A percentile compares a stretch with the other conserved stretches of the same genome.
phyloP scores from a whole-genome alignment of 106 monocot species.

The Iris macrosiphon region DNA sequence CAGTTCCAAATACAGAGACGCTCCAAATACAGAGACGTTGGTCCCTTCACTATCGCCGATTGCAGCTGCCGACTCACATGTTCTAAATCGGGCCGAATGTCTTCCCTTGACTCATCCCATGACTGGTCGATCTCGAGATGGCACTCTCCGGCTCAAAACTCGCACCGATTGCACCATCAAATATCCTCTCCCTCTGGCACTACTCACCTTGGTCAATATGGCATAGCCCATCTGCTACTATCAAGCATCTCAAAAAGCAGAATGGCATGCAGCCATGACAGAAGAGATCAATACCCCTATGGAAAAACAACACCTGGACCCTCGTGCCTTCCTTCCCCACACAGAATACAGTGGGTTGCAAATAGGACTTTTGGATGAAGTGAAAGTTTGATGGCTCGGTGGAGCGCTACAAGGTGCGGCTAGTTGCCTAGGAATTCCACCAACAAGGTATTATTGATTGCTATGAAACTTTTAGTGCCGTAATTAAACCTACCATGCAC shows the following conservation, averaged over 20 bases:
- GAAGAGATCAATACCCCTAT: constrained; percentile 1
- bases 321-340: neutral
- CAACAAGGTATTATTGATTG: neutral
- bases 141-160: neutral
- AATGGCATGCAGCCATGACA: neutral
- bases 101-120: too few relatives aligned
- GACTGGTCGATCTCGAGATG: neutral
- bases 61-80: too few relatives aligned
- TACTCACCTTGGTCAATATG: too few relatives aligned
- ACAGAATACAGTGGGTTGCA: neutral
- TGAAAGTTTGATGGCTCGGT: neutral
- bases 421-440: neutral
- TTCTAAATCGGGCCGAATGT: too few relatives aligned
- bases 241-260: neutral
- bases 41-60: too few relatives aligned
- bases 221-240: neutral
- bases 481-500: neutral
- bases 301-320: constrained; percentile 2
- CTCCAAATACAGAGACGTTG: too few relatives aligned
- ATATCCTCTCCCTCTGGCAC: too few relatives aligned
- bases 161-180: too few relatives aligned
- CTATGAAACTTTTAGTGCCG: neutral
- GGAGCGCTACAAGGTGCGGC: constrained; percentile 1
- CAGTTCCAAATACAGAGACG: too few relatives aligned
- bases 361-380: constrained; percentile 5